Evolutionary conservation across 176 grass and related monocot genomes (phyloP).

Genomic region (Pharus latifolius): DNA sequence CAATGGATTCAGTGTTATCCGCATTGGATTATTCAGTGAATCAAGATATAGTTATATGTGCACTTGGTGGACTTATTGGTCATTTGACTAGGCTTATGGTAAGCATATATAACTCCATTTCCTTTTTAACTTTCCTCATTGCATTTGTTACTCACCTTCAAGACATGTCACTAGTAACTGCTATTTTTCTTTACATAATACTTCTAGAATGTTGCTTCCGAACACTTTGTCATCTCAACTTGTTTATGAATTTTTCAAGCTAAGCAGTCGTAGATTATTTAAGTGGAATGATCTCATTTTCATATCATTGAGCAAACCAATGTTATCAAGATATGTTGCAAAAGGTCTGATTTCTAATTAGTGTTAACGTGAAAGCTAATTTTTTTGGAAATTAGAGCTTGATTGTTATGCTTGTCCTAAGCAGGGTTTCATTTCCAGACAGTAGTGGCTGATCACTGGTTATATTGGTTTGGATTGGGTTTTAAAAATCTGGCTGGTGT

Average conservation of each 20-base stretch:
- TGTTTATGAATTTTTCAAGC: not conserved
- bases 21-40: slow-evolving; percentile 47
- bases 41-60: slow-evolving; percentile 53
- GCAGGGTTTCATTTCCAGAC: too few species aligned
- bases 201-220: not conserved
- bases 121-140: not conserved
- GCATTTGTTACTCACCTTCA: not conserved
- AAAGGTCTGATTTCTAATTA: not conserved
- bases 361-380: not conserved
- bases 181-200: not conserved
- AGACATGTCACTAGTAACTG: not conserved
- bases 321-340: not conserved
- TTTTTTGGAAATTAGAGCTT: not conserved
- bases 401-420: not conserved
- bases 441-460: too few species aligned
- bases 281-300: not conserved
- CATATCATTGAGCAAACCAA: not conserved
- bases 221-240: not conserved
- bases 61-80: slow-evolving; percentile 70
- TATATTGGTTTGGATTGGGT: too few species aligned
- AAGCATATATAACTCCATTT: slow-evolving; percentile 6
- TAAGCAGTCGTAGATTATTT: not conserved
- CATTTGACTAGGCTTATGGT: slow-evolving; percentile 93
- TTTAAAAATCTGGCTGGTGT: too few species aligned
- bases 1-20: slow-evolving; percentile 50